Base-by-base conservation (phyloP, 768 basidiomycete species). In the Mycena leptocephala region DNA sequence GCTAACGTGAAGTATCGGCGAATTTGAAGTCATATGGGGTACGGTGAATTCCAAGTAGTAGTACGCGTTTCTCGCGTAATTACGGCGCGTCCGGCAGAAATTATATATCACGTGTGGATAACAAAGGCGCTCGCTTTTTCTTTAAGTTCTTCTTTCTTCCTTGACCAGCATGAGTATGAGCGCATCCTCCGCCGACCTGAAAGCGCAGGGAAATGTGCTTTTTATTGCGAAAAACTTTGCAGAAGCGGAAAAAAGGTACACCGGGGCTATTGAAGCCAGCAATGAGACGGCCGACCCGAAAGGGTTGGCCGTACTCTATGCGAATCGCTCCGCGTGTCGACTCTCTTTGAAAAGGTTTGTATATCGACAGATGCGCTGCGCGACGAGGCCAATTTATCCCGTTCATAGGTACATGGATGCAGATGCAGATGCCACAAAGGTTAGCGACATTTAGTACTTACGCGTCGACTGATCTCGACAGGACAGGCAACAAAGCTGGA, bases 401-500 rank as follows among this genome's bases (percentile, higher is more conserved):
- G 11, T 33, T 22, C 33, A 5, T 39, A 82, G 80, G 59, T 78
- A 78, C 53, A 33, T 78, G 58, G 76, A 81, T 41, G 72, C 79
- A 0, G 8, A 30, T 7, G 46, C 26, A 35, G 81, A 82, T 56
- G 78, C 80, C 7, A 70, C 48, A 16, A 76, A 79, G 78, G 81
- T 73, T 26, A 59, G 78, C 62, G 26, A 16, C 24, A 24, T 58
- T n/a, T 64, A 4, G 7, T 24, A 46, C 18, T 20, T 22, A 20
- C 18, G 43, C 20, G 13, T 46, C n/a, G 33, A n/a, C 55, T 43
- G 39, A 59, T 74, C 18, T 18, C 30, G 41, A 13, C 39, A 3
- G 32, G 10, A 48, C 51, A 82, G 81, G 81, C 80, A n/a, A 79
- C 78, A 22, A 55, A 70, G 30, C 74, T 82, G n/a, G 80, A 82